Percentiles rank a stretch among this genome's conserved stretches.
These are phyloP conservation scores for Fusarium piperis DNA, from an alignment of 2,329 filamentous ascomycete species.

Conservation along the genomic window DNA sequence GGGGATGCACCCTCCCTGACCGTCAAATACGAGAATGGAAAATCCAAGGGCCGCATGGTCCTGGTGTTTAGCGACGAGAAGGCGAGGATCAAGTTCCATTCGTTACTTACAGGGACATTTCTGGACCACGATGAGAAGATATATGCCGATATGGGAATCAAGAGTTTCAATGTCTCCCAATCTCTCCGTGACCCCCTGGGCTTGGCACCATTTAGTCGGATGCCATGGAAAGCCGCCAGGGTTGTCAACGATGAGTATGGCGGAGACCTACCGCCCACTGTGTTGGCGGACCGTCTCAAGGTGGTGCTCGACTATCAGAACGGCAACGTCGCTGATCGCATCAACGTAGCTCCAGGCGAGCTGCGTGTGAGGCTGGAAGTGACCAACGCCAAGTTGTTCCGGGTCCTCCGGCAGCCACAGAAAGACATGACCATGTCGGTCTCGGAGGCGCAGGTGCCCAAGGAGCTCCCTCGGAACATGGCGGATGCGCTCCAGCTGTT, in stretches of 20 bases:
- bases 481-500: conserved; percentile 70
- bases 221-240: conserved; percentile 73
- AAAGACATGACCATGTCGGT: conserved; percentile 81
- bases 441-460: conserved; percentile 71
- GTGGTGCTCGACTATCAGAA: conserved; percentile 79
- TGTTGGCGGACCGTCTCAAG: conserved; percentile 80
- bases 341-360: conserved; percentile 84
- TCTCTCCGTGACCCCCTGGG: conserved; percentile 61
- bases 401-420: conserved; percentile 77
- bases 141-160: conserved; percentile 74
- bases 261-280: conserved; percentile 68
- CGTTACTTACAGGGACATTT: conserved; percentile 77
- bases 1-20: conserved; percentile 75
- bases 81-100: conserved; percentile 77
- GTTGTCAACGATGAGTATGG: conserved; percentile 78
- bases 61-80: conserved; percentile 80
- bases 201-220: conserved; percentile 58
- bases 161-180: conserved; percentile 70
- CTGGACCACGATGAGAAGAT: conserved; percentile 74
- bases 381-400: conserved; percentile 68
- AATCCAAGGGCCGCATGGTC: conserved; percentile 75
- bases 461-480: conserved; percentile 71
- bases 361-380: conserved; percentile 73
- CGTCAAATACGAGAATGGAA: conserved; percentile 74
- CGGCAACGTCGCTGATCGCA: conserved; percentile 82